Evolutionary conservation across 305 asterid genomes (phyloP), one percentile per base, ranked within the genome.

Genomic region (Salvia sclarea): DNA sequence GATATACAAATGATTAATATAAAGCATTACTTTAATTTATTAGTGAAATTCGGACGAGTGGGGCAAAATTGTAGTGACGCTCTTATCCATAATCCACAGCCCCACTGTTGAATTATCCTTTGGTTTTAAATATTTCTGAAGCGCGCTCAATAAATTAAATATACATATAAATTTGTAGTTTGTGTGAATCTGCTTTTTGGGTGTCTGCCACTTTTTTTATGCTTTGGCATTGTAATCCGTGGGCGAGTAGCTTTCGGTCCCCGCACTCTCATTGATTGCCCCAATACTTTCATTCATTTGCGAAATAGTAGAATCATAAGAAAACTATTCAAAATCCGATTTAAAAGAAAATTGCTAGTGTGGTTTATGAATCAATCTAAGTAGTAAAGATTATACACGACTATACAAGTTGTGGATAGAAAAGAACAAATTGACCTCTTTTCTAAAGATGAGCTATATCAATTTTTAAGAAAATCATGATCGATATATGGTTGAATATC

Each of bases 131-230:
- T 55, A n/a, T n/a, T n/a, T n/a, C n/a, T n/a, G n/a, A n/a, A n/a
- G n/a, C n/a, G n/a, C n/a, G n/a, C n/a, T n/a, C n/a, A n/a, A n/a
- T n/a, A n/a, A n/a, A n/a, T 37, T 6, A 13, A 35, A 37, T 37
- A 41, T 38, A 18, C n/a, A 56, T 30, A 16, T 14, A 55, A 41
- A n/a, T 12, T 31, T 31, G 14, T 12, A 56, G 47, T 5, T 8
- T 9, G 22, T 31, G 52, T 69, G 53, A 17, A 70, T 59, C 54
- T 59, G 62, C 55, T 70, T 65, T 65, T 70, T 50, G 21, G 30
- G 74, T 76, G 76, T 59, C 73, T 64, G 70, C 80, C 80, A 76
- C 80, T 63, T 30, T 64, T 24, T 25, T 17, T 8, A n/a, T 65
- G 61, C 44, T 53, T 68, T 61, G 53, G 71, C 61, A 61, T 24